phyloP scores from a whole-genome alignment of 345 rosid species.

The Lepidium aucheri region DNA sequence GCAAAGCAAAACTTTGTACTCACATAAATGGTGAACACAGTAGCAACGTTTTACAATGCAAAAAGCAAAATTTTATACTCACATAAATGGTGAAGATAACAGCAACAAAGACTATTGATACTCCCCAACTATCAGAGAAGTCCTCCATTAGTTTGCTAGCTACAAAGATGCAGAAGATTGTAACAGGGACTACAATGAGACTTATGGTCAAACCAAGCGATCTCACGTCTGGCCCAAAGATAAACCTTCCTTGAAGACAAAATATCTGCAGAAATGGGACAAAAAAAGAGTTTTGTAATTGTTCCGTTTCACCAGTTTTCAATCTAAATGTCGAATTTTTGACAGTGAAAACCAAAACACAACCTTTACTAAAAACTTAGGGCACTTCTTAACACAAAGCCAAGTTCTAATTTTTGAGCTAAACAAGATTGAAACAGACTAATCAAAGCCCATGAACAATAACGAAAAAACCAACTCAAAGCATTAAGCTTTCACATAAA shows the following conservation, averaged over 20 bases:
- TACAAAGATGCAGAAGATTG: constrained; percentile 63
- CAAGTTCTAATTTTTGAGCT: constrained; percentile 16
- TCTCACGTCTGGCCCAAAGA: constrained; percentile 82
- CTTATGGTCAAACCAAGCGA: constrained; percentile 59
- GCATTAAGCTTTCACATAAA: neutral
- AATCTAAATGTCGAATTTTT: neutral
- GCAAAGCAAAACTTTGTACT: neutral
- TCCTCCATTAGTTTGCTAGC: constrained; percentile 38
- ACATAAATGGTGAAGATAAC: constrained; percentile 26
- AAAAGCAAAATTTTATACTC: neutral
- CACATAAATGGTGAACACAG: constrained; percentile 23
- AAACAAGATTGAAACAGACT: neutral
- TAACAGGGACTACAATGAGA: constrained; percentile 58
- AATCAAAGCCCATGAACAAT: neutral
- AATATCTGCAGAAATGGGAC: constrained; percentile 50
- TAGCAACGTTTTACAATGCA: constrained; percentile 10
- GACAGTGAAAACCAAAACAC: neutral
- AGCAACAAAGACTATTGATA: constrained; percentile 33
- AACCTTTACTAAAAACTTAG: too few relatives aligned
- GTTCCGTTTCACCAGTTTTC: neutral
- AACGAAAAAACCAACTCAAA: neutral
- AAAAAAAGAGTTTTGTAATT: neutral
- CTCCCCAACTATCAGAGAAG: constrained; percentile 43
- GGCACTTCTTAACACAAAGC: neutral
- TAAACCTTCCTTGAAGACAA: constrained; percentile 65